Percentiles rank a stretch among this genome's conserved stretches.
phyloP scores from a whole-genome alignment of 345 rosid genomes.

The Hevea brasiliensis region DNA sequence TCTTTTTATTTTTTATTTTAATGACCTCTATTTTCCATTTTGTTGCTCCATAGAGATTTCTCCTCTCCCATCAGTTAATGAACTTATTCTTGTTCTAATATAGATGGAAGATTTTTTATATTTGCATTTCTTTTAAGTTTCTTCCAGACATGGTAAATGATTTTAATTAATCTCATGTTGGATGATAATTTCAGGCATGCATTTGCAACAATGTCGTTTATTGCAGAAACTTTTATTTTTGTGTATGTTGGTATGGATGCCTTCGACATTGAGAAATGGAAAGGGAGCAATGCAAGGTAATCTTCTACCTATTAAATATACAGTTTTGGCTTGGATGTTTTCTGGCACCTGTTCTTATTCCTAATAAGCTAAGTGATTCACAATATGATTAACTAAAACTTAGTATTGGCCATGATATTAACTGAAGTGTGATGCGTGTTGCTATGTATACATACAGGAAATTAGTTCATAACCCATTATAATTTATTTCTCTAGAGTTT shows the following conservation, averaged over 20 bases:
- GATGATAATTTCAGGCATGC: constrained; percentile 57
- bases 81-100: too few species aligned
- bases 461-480: neutral
- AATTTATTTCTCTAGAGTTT: neutral
- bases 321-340: neutral
- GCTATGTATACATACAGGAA: neutral
- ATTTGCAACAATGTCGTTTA: constrained; percentile 69
- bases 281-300: constrained; percentile 52
- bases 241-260: constrained; percentile 76
- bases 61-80: too few species aligned
- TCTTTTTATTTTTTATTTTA: too few species aligned
- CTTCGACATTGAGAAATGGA: constrained; percentile 60
- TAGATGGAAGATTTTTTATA: too few species aligned
- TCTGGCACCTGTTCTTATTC: neutral
- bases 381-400: neutral
- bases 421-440: constrained; percentile 11
- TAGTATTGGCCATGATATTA: too few species aligned
- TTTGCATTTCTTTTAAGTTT: neutral
- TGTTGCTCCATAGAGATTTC: too few species aligned
- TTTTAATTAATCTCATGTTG: neutral
- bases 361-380: too few species aligned
- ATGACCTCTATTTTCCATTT: too few species aligned
- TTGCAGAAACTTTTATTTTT: constrained; percentile 69
- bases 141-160: too few species aligned
- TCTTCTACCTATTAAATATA: neutral